Percentiles rank a stretch among this genome's conserved stretches.
Conservation (phyloP, 495 filamentous ascomycete genomes). For the Aspergillus saccharolyticus region DNA sequence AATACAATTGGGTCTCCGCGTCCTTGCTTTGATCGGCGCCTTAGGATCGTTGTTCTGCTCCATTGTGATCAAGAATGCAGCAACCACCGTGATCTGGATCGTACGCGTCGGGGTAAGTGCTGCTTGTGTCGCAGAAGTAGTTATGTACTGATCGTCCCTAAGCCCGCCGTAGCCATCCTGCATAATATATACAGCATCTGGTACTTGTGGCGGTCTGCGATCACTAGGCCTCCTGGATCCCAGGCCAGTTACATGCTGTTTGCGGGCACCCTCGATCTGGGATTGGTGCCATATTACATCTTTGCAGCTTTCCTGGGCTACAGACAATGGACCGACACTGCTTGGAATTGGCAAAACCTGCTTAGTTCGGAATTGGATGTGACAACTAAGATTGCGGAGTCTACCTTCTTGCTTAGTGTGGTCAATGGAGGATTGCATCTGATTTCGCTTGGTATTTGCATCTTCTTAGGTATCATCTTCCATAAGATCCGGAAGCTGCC, state of each 20-base stretch:
- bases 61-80: slow-evolving; percentile 65
- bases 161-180: slow-evolving; percentile 68
- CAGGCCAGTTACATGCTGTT: slow-evolving; percentile 84
- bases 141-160: slow-evolving; percentile 7
- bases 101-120: slow-evolving; percentile 67
- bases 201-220: slow-evolving; percentile 64
- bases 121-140: neutral
- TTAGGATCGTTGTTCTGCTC: slow-evolving; percentile 65
- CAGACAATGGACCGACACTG: slow-evolving; percentile 35
- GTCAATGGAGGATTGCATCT: slow-evolving; percentile 61
- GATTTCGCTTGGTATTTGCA: slow-evolving; percentile 60
- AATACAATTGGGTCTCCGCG: slow-evolving; percentile 60
- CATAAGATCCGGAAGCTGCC: slow-evolving; percentile 72
- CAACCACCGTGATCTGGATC: slow-evolving; percentile 62
- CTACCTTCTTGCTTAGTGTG: slow-evolving; percentile 59
- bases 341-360: slow-evolving; percentile 58
- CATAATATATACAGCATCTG: slow-evolving; percentile 72
- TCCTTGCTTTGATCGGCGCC: slow-evolving; percentile 60
- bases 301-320: slow-evolving; percentile 60
- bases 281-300: slow-evolving; percentile 69
- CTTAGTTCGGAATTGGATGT: slow-evolving; percentile 42
- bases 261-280: slow-evolving; percentile 63
- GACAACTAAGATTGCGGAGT: slow-evolving; percentile 50
- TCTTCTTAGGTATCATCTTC: slow-evolving; percentile 72
- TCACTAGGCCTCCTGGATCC: slow-evolving; percentile 64